These are phyloP conservation scores for Zychaea mexicana DNA, from an alignment of 371 early-diverging fungal species.

Conservation along the genomic window DNA sequence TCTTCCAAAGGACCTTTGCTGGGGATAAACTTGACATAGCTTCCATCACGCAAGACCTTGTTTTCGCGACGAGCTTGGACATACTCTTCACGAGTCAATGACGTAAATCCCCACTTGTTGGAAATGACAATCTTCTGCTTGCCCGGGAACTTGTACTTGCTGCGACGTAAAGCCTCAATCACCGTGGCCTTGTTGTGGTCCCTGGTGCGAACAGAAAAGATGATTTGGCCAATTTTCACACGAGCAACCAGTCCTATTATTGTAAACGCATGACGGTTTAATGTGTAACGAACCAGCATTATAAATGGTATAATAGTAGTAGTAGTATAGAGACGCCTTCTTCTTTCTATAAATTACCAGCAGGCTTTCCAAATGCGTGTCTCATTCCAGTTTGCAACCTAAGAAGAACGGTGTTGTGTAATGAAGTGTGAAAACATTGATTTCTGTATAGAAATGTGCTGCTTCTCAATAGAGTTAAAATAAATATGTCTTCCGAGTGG, in stretches of 20 bases:
- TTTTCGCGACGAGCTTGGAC: slow-evolving; percentile 80
- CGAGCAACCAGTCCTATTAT: slow-evolving; percentile 93
- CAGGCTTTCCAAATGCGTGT: slow-evolving; percentile 99
- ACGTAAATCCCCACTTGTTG: slow-evolving; percentile 99
- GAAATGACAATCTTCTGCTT: slow-evolving; percentile 98
- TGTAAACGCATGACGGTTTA: not conserved
- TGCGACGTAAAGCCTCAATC: slow-evolving; percentile 97
- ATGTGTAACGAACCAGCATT: not conserved
- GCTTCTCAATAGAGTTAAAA: not conserved
- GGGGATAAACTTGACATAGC: slow-evolving; percentile 95
- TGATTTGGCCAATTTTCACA: slow-evolving; percentile 98
- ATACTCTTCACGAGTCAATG: slow-evolving; percentile 93
- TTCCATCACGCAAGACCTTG: slow-evolving; percentile 91
- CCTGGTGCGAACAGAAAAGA: slow-evolving; percentile 98
- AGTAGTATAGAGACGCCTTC: too few species aligned
- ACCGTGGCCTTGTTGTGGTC: slow-evolving; percentile 94
- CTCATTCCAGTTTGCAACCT: slow-evolving; percentile 99
- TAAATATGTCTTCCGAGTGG: too few species aligned
- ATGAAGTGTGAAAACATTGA: not conserved
- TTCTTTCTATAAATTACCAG: slow-evolving; percentile 20
- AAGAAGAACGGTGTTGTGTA: not conserved
- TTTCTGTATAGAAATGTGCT: not conserved
- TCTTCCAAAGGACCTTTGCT: slow-evolving; percentile 84
- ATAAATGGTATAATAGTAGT: not conserved
- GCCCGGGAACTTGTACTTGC: slow-evolving; percentile 99